A percentile compares a stretch with the other conserved stretches of the same genome.
Evolutionary conservation across 805 yeast species (phyloP).

Genomic region (Sugiyamaella qingdaonensis): DNA sequence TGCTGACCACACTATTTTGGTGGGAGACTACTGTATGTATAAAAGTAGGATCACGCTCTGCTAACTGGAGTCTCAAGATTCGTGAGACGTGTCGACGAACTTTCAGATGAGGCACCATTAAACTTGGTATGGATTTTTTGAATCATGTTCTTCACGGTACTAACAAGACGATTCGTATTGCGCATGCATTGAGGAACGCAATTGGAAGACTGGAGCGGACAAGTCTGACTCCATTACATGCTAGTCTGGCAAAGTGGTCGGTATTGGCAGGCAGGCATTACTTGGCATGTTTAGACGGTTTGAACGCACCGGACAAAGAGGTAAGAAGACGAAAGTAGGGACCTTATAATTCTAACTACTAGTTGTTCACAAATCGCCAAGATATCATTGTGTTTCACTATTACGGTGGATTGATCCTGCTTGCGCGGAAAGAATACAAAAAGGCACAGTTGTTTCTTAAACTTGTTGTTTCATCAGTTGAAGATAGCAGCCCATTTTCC

Average conservation of each 20-base stretch:
- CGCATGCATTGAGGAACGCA: neutral
- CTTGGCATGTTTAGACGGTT: neutral
- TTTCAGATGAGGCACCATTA: neutral
- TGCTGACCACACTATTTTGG: too few relatives aligned
- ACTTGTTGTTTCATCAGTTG: conserved; percentile 2
- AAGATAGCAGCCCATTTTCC: neutral
- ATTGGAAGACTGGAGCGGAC: neutral
- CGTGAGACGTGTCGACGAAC: neutral
- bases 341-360: neutral
- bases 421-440: conserved; percentile 3
- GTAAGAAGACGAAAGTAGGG: neutral
- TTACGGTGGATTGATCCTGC: conserved; percentile 7
- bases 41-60: too few relatives aligned
- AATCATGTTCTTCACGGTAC: neutral
- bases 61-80: too few relatives aligned
- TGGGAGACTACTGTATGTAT: too few relatives aligned
- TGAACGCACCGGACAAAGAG: neutral
- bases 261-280: neutral
- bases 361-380: neutral
- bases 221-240: neutral
- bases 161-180: neutral
- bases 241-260: neutral
- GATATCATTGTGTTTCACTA: conserved; percentile 6
- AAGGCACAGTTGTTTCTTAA: conserved; percentile 6
- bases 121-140: neutral